A percentile compares a stretch with the other conserved stretches of the same genome.
phyloP scores from a whole-genome alignment of 2,329 filamentous ascomycete genomes.

The Aspergillus phoenicis region DNA sequence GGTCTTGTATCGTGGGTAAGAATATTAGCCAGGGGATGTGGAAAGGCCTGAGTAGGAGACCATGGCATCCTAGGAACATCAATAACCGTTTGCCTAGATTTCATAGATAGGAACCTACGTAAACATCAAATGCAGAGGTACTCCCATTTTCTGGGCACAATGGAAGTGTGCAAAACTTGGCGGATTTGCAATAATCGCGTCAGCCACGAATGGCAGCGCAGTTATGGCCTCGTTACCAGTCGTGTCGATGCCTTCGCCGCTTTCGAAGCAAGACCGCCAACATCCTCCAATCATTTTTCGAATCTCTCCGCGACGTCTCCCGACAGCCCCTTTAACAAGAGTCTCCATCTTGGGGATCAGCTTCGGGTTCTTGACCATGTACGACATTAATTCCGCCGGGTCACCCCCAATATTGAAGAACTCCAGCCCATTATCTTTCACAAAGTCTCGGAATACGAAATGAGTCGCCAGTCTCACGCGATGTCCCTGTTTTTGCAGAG shows the following conservation, averaged over 20 bases:
- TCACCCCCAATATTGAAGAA: conserved; percentile 76
- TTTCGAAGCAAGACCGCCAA: conserved; percentile 81
- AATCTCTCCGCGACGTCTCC: conserved; percentile 71
- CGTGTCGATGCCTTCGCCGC: conserved; percentile 65
- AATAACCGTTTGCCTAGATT: background rate
- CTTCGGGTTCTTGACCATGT: conserved; percentile 87
- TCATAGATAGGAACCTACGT: conserved; percentile 57
- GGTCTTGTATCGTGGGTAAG: conserved; percentile 71
- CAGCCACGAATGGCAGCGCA: conserved; percentile 72
- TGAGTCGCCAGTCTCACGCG: conserved; percentile 74
- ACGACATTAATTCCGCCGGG: conserved; percentile 75
- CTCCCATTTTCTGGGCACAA: conserved; percentile 74
- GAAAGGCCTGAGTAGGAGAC: conserved; percentile 80
- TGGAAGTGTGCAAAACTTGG: conserved; percentile 75
- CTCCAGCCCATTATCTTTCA: conserved; percentile 70
- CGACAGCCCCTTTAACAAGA: conserved; percentile 73
- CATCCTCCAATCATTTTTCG: conserved; percentile 75
- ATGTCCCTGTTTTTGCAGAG: conserved; percentile 68
- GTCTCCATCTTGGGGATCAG: conserved; percentile 80
- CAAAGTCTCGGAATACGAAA: conserved; percentile 66
- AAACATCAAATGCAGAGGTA: conserved; percentile 82
- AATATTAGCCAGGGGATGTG: conserved; percentile 81
- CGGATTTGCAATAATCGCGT: conserved; percentile 79
- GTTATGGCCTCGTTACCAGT: conserved; percentile 50
- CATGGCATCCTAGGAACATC: conserved; percentile 69